Evolutionary conservation across 148 eudicot genomes (phyloP), one percentile per base, ranked within the genome.

Genomic region (Limonium bicolor): DNA sequence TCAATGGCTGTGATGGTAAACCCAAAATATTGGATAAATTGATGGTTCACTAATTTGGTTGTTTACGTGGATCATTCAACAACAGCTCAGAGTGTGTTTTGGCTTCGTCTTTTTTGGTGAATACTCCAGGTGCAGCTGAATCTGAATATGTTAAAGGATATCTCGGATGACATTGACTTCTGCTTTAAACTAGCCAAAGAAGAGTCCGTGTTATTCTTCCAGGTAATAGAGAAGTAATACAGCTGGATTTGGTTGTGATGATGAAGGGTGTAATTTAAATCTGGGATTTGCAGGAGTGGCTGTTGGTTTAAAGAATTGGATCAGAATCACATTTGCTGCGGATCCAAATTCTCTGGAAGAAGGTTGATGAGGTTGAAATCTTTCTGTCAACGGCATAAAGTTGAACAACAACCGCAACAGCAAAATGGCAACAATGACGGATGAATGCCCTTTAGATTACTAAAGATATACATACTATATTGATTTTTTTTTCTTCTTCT

Each of bases 1-100:
- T 81, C 99, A 35, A 92, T 92, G 99, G 82, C 90, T 21, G 59
- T 81, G 11, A 92, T 92, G 99, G 95, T 80, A 61, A 11, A 9
- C 42, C 14, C 11, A 13, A 1, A 38, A 3, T 2, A 32, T 10
- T 15, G 13, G 13, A 5, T 32, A 15, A 32, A 15, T n/a, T n/a
- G n/a, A n/a, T n/a, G n/a, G n/a, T n/a, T n/a, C 6, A 32, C 14
- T 10, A 6, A 32, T 32, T 32, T 12, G 36, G 13, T 1, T 2
- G 3, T 5, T 32, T 15, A 32, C 13, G 13, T 32, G 36, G 36
- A n/a, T n/a, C n/a, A n/a, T n/a, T n/a, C n/a, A n/a, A n/a, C n/a
- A n/a, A n/a, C n/a, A n/a, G n/a, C n/a, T n/a, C n/a, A n/a, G n/a
- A n/a, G n/a, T n/a, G n/a, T n/a, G n/a, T n/a, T n/a, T n/a, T n/a